Evolutionary conservation across 257 asterid species (phyloP).

Genomic region (Nicotiana tabacum): DNA sequence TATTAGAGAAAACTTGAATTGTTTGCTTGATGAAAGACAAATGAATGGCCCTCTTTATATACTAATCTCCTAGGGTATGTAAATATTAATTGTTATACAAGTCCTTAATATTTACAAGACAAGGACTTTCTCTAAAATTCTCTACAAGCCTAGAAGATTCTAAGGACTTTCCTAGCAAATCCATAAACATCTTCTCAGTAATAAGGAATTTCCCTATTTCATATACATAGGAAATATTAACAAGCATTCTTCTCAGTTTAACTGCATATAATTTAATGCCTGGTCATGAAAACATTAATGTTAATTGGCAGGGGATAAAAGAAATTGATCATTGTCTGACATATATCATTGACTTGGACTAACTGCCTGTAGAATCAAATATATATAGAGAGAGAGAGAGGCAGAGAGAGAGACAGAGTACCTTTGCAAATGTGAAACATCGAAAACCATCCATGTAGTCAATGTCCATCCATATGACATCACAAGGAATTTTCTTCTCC

Average conservation of each 20-base stretch:
- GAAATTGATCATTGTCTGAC: not conserved
- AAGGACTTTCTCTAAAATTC: too few relatives aligned
- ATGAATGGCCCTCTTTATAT: too few relatives aligned
- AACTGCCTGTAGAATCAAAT: not conserved
- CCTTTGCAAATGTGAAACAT: conserved; percentile 91
- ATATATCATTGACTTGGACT: not conserved
- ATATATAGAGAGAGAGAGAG: not conserved
- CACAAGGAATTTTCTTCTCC: conserved; percentile 91
- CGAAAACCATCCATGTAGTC: conserved; percentile 98
- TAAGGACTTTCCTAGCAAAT: too few relatives aligned
- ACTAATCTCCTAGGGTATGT: too few relatives aligned
- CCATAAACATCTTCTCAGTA: too few relatives aligned
- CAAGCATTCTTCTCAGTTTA: not conserved
- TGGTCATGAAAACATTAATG: not conserved
- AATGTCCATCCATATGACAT: conserved; percentile 98
- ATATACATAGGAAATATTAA: not conserved
- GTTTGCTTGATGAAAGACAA: too few relatives aligned
- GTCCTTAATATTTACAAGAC: too few relatives aligned
- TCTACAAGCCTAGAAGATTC: too few relatives aligned
- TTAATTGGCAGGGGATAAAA: not conserved
- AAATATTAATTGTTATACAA: too few relatives aligned
- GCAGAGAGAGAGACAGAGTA: conserved; percentile 20
- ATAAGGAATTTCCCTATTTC: not conserved
- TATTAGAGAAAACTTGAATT: too few relatives aligned
- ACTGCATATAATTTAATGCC: not conserved